phyloP scores from a whole-genome alignment of 768 basidiomycete genomes.

The Candolleomyces efflorescens region DNA sequence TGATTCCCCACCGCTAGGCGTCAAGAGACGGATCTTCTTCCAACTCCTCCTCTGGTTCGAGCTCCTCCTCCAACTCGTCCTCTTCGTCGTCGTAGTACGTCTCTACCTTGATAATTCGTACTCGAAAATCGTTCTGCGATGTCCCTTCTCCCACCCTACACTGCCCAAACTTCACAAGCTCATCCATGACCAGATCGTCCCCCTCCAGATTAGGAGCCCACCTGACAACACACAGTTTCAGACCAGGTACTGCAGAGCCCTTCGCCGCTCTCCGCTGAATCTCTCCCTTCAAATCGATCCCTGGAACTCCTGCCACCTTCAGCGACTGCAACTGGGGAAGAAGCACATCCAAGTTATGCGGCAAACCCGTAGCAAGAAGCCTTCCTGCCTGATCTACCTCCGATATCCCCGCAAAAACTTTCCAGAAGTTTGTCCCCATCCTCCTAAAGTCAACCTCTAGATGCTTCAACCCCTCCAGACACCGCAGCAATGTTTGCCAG shows the following conservation, averaged over 20 bases:
- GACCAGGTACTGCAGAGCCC: conserved; percentile 7
- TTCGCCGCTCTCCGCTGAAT: not conserved
- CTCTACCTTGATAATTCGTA: conserved; percentile 22
- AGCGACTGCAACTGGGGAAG: conserved; percentile 24
- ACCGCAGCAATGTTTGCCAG: conserved; percentile 32
- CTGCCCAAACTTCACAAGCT: conserved; percentile 30
- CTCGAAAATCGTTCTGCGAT: conserved; percentile 7
- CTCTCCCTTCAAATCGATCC: conserved; percentile 15
- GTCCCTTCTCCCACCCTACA: conserved; percentile 17
- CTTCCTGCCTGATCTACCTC: conserved; percentile 11
- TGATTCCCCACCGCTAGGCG: conserved; percentile 1
- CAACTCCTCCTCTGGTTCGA: conserved; percentile 9
- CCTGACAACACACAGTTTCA: conserved; percentile 26
- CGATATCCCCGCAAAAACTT: conserved; percentile 26
- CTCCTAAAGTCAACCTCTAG: conserved; percentile 42
- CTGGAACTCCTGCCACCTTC: conserved; percentile 25
- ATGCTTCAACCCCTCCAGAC: conserved; percentile 27
- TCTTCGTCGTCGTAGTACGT: conserved; percentile 27
- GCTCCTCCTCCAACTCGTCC: conserved; percentile 17
- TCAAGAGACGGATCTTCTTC: not conserved
- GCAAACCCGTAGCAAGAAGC: not conserved
- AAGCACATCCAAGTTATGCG: conserved; percentile 11
- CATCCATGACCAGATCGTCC: conserved; percentile 32
- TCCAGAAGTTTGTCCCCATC: conserved; percentile 26
- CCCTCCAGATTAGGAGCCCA: conserved; percentile 31